Conservation (phyloP, 495 filamentous ascomycete genomes). For the Hypomontagnella monticulosa region DNA sequence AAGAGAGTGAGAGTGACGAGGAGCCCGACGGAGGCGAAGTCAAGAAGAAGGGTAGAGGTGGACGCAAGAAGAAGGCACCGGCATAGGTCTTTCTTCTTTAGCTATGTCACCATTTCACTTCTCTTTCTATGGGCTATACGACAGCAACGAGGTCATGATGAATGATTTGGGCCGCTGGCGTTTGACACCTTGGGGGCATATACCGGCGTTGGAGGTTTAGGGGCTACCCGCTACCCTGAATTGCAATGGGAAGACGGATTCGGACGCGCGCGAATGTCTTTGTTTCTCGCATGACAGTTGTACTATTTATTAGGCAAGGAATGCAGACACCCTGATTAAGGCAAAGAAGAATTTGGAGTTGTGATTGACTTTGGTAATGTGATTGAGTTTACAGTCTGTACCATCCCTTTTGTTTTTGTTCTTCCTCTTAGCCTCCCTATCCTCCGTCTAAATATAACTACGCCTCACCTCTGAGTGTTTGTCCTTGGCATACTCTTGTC, state of each 20-base stretch:
- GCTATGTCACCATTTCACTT: slow-evolving; percentile 12
- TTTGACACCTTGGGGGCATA: slow-evolving; percentile 33
- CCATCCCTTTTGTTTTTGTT: slow-evolving; percentile 1
- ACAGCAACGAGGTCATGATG: slow-evolving; percentile 41
- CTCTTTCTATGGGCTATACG: slow-evolving; percentile 38
- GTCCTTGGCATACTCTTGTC: no score
- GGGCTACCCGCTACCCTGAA: slow-evolving; percentile 29
- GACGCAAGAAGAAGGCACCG: slow-evolving; percentile 56
- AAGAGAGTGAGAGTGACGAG: slow-evolving; percentile 58
- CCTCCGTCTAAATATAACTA: no score
- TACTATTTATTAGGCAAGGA: slow-evolving; percentile 22
- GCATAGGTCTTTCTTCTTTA: slow-evolving; percentile 11
- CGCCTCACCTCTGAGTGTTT: no score
- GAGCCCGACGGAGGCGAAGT: slow-evolving; percentile 46
- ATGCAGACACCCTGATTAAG: slow-evolving; percentile 9
- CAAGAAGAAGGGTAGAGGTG: slow-evolving; percentile 55
- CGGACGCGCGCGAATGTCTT: slow-evolving; percentile 5
- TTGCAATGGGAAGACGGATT: slow-evolving; percentile 18
- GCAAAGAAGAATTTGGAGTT: slow-evolving; percentile 6
- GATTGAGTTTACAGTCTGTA: not conserved
- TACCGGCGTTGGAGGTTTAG: slow-evolving; percentile 45
- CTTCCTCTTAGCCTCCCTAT: not conserved
- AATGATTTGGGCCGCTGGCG: slow-evolving; percentile 39
- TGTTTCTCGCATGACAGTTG: slow-evolving; percentile 2
- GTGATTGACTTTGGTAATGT: slow-evolving; percentile 5